Evolutionary conservation across 352 stramenopile genomes (phyloP).

Genomic region (Pythium folliculosum): DNA sequence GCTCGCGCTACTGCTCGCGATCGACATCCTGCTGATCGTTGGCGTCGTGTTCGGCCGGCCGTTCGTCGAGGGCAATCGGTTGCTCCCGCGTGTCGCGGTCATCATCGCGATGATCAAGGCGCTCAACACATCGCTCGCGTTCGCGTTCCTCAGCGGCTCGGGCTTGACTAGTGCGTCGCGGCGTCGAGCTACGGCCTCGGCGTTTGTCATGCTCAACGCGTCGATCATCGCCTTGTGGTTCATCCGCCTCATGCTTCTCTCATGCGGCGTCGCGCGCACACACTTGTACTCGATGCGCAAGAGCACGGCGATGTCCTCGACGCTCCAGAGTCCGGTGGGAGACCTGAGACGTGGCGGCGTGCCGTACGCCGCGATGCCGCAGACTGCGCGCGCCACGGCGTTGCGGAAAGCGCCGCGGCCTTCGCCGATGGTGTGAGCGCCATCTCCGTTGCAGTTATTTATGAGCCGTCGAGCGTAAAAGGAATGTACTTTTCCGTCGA

Average conservation of each 20-base stretch:
- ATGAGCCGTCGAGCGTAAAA: background rate
- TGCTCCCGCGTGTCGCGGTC: background rate
- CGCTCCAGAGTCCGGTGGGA: background rate
- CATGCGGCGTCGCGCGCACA: background rate
- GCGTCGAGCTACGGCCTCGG: constrained; percentile 6
- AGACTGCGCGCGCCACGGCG: background rate
- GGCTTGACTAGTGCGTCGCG: background rate
- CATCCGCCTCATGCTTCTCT: constrained; percentile 14
- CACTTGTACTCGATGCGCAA: background rate
- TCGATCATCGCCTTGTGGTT: constrained; percentile 29
- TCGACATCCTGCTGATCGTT: constrained; percentile 26
- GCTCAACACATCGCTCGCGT: constrained; percentile 24
- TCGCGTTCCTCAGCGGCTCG: constrained; percentile 21
- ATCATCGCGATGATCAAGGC: constrained; percentile 12
- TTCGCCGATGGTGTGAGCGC: background rate
- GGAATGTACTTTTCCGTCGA: background rate
- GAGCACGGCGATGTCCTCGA: constrained; percentile 2
- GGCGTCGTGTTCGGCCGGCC: constrained; percentile 20
- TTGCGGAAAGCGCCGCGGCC: background rate
- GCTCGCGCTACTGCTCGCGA: constrained; percentile 19
- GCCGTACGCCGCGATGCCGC: background rate
- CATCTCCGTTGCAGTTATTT: background rate
- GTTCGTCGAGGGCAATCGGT: constrained; percentile 14
- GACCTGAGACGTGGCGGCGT: background rate
- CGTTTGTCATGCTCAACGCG: constrained; percentile 28